phyloP scores from a whole-genome alignment of 228 moss, liverwort and hornwort genomes.

The Sphagnum fallax region DNA sequence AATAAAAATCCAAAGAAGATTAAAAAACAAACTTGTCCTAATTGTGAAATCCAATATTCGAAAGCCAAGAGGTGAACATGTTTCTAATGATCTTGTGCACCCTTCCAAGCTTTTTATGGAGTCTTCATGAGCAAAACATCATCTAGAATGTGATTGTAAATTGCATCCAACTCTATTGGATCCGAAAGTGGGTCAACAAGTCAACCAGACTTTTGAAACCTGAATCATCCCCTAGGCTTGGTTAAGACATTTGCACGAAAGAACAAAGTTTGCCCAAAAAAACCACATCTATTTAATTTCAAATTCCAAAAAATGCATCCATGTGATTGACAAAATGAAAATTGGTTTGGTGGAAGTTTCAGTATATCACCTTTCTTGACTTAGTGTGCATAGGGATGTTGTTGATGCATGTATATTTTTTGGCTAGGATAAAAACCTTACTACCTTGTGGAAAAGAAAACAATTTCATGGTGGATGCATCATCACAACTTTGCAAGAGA shows the following conservation, averaged over 20 bases:
- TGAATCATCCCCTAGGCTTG: not conserved
- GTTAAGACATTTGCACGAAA: not conserved
- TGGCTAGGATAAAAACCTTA: not conserved
- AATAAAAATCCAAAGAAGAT: too few species aligned
- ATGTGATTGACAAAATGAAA: not conserved
- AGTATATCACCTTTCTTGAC: not conserved
- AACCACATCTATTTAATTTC: not conserved
- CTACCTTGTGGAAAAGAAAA: not conserved
- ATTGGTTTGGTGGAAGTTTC: not conserved
- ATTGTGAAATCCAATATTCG: not conserved
- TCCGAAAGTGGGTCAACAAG: not conserved
- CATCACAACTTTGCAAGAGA: not conserved
- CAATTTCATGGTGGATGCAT: not conserved
- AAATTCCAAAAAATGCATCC: not conserved
- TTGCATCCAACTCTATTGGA: not conserved
- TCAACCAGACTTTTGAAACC: not conserved
- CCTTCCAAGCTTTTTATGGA: not conserved
- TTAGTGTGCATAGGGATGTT: not conserved
- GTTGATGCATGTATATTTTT: not conserved
- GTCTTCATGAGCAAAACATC: not conserved
- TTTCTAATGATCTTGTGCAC: not conserved
- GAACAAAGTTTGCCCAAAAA: not conserved
- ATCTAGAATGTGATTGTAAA: not conserved
- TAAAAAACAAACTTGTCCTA: not conserved
- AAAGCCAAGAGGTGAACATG: not conserved